These are phyloP conservation scores for Kalanchoe fedtschenkoi DNA, from an alignment of 164 flowering plant genomes.

Conservation along the genomic window DNA sequence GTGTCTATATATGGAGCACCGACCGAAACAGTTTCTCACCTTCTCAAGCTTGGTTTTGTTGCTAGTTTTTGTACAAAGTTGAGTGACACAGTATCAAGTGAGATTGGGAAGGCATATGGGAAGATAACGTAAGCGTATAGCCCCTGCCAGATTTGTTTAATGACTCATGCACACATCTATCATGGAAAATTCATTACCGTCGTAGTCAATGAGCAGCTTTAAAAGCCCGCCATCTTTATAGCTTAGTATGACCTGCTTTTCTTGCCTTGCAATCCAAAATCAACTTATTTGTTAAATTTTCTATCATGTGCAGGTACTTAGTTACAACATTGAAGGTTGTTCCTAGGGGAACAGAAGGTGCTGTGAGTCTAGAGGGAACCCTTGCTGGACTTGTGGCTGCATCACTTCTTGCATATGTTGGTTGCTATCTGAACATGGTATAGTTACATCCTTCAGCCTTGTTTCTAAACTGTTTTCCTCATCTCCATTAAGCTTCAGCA, in stretches of 20 bases:
- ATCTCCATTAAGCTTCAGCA: not conserved
- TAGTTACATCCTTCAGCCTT: not conserved
- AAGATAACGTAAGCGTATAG: constrained; percentile 59
- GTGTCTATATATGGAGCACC: constrained; percentile 68
- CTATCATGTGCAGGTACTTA: constrained; percentile 45
- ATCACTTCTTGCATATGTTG: constrained; percentile 57
- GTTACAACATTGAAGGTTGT: constrained; percentile 85
- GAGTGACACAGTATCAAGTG: constrained; percentile 95
- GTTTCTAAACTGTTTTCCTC: not conserved
- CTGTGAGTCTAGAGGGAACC: constrained; percentile 93
- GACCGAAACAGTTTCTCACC: constrained; percentile 37
- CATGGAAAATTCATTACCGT: not conserved
- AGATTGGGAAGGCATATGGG: constrained; percentile 95
- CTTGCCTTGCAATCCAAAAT: not conserved
- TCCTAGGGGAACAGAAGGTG: constrained; percentile 95
- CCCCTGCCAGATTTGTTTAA: not conserved
- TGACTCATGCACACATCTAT: not conserved
- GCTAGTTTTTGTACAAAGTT: constrained; percentile 96
- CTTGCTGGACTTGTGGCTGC: constrained; percentile 80
- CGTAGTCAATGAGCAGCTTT: too few species aligned
- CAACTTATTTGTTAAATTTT: not conserved
- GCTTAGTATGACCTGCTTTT: too few species aligned
- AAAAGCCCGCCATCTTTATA: not conserved
- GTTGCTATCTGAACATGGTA: constrained; percentile 61
- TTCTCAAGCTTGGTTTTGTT: constrained; percentile 83